These are phyloP conservation scores for Xerocomellus amylosporus DNA, from an alignment of 768 basidiomycete species.

Conservation along the genomic window DNA sequence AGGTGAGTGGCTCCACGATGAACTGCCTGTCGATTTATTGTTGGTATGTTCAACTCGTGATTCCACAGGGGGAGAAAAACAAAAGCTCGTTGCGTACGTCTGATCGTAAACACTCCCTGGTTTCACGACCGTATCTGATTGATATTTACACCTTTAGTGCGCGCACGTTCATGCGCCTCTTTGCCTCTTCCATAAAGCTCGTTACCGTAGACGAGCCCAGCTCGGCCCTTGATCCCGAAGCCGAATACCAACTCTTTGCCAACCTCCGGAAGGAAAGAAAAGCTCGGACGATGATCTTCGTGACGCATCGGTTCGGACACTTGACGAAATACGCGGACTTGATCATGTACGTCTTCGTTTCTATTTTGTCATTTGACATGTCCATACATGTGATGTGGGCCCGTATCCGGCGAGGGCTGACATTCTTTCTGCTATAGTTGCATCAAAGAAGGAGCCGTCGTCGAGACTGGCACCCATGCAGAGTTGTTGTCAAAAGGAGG, in stretches of 20 bases:
- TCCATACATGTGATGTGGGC: not conserved
- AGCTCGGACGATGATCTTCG: constrained; percentile 40
- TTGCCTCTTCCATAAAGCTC: constrained; percentile 29
- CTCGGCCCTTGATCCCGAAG: constrained; percentile 38
- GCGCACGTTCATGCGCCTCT: constrained; percentile 41
- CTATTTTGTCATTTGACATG: not conserved
- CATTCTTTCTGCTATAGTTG: constrained; percentile 20
- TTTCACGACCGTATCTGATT: not conserved
- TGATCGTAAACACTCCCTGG: not conserved
- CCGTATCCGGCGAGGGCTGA: not conserved
- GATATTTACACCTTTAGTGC: constrained; percentile 18
- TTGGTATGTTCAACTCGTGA: not conserved
- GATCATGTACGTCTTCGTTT: constrained; percentile 32
- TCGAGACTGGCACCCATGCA: constrained; percentile 34
- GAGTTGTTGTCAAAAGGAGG: constrained; percentile 30
- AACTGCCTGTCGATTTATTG: not conserved
- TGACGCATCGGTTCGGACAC: constrained; percentile 41
- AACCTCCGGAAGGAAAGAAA: constrained; percentile 26
- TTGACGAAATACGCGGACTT: constrained; percentile 37
- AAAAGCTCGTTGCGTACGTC: constrained; percentile 29
- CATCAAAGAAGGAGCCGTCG: constrained; percentile 32
- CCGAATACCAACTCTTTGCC: constrained; percentile 33
- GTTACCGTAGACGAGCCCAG: constrained; percentile 39
- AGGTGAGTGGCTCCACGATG: constrained; percentile 9
- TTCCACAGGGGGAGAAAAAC: constrained; percentile 29